A percentile compares a stretch with the other conserved stretches of the same genome.
Conservation (phyloP, 2,329 filamentous ascomycete species). For the Chaetomium sp. region DNA sequence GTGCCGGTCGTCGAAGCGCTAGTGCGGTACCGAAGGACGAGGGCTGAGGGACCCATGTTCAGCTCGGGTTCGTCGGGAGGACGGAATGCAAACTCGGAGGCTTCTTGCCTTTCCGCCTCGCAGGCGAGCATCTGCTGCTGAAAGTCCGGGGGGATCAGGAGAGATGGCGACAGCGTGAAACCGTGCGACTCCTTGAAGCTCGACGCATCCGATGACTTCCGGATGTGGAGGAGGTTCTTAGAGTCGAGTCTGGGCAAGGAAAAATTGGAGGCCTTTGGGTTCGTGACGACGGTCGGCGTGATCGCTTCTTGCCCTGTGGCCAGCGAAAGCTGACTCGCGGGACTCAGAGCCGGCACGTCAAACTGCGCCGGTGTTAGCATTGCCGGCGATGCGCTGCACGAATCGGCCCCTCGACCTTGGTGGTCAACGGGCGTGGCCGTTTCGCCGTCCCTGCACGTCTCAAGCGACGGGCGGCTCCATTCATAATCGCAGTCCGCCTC, state of each 20-base stretch:
- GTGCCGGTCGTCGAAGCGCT: slow-evolving; percentile 52
- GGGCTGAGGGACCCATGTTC: slow-evolving; percentile 28
- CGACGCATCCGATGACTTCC: slow-evolving; percentile 41
- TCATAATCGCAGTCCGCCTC: slow-evolving; percentile 62
- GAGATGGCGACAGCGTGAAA: slow-evolving; percentile 53
- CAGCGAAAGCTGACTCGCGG: slow-evolving; percentile 41
- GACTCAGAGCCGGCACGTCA: slow-evolving; percentile 44
- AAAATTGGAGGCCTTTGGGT: slow-evolving; percentile 42
- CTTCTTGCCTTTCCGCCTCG: slow-evolving; percentile 30
- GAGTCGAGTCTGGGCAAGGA: slow-evolving; percentile 41
- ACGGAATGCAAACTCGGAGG: slow-evolving; percentile 30
- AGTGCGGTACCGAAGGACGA: slow-evolving; percentile 38
- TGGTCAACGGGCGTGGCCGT: slow-evolving; percentile 24
- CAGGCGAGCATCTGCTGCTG: slow-evolving; percentile 46
- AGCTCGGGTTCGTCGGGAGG: slow-evolving; percentile 32
- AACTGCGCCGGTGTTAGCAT: slow-evolving; percentile 30
- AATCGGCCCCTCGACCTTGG: slow-evolving; percentile 9
- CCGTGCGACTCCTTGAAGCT: slow-evolving; percentile 55
- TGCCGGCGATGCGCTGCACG: slow-evolving; percentile 19
- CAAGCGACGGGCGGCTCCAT: slow-evolving; percentile 54
- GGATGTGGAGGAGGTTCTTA: slow-evolving; percentile 31
- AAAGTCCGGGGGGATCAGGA: slow-evolving; percentile 57
- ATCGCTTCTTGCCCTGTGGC: slow-evolving; percentile 37
- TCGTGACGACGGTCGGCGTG: slow-evolving; percentile 35
- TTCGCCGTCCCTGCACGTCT: slow-evolving; percentile 33